Base-by-base conservation (phyloP, 2,329 filamentous ascomycete species). In the Cryphonectria naterciae region DNA sequence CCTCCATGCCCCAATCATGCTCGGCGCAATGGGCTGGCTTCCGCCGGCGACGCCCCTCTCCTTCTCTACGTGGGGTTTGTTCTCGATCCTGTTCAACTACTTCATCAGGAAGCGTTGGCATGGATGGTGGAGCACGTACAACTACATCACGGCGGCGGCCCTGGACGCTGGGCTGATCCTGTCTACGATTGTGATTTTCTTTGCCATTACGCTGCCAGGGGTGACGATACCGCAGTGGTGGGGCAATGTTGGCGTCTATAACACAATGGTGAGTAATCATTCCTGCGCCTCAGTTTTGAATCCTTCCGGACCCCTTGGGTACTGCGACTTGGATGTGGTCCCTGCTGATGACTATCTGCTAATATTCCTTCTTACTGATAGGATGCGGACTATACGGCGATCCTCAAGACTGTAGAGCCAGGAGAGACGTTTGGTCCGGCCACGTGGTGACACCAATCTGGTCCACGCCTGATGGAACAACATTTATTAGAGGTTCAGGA, bases 71-170 rank as follows among this genome's bases (percentile, higher is more conserved):
- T 91, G 89, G 89, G 87, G 84, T 3, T 79, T 88, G 22, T 82
- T 88, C 17, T 88, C 88, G 0, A 81, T 85, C 62, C 69, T 89
- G 41, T 91, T 91, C 78, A 89, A 91, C 75, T 85, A 86, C 73
- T 82, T 79, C 67, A 87, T 91, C 72, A 83, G 84, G 43, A 83
- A 83, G 74, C 81, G 82, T 58, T 88, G 81, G 76, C 79, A 81
- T n/a, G 87, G 85, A 0, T 91, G 88, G 89, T 91, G 89, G 89
- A 81, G 83, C 70, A 87, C 85, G 19, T 83, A 83, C 70, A 83
- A 82, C 72, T 83, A 82, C 72, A 76, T 82, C 65, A 82, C 81
- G 1, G 80, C 82, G 0, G 80, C 81, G 0, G 81, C 79, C 0
- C 75, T 83, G 37, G 82, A 83, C 41, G 79, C 79, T 1, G 81